These are phyloP conservation scores for Auriscalpium microsporum DNA, from an alignment of 768 basidiomycete genomes.

Conservation along the genomic window DNA sequence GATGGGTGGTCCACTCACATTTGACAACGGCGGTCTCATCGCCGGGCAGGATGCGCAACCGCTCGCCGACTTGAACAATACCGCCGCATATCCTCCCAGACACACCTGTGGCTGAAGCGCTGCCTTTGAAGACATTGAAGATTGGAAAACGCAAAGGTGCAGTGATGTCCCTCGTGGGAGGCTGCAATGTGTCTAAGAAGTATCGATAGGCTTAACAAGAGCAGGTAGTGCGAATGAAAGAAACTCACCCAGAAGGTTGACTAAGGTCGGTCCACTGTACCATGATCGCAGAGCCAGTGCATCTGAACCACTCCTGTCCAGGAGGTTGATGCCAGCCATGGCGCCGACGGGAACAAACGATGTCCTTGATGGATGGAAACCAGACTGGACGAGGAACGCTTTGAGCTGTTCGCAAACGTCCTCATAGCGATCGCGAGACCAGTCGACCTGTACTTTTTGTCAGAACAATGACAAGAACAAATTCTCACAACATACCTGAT, in stretches of 20 bases:
- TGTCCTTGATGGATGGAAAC: conserved; percentile 73
- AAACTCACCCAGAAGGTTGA: conserved; percentile 66
- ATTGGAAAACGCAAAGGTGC: conserved; percentile 81
- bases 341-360: conserved; percentile 86
- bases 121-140: conserved; percentile 91
- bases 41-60: conserved; percentile 79
- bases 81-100: conserved; percentile 83
- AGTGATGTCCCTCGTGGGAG: conserved; percentile 68
- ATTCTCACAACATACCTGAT: conserved; percentile 48
- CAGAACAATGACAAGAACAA: not conserved
- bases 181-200: conserved; percentile 63
- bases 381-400: conserved; percentile 81
- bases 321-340: conserved; percentile 82
- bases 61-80: conserved; percentile 87
- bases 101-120: conserved; percentile 68
- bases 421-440: conserved; percentile 76
- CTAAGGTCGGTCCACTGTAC: conserved; percentile 83
- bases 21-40: conserved; percentile 82
- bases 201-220: conserved; percentile 2
- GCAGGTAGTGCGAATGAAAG: not conserved
- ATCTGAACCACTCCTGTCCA: conserved; percentile 38
- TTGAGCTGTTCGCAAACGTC: conserved; percentile 69
- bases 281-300: conserved; percentile 48
- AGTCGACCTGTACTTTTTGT: conserved; percentile 57
- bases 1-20: conserved; percentile 29